These are phyloP conservation scores for Xerocomellus amylosporus DNA, from an alignment of 768 basidiomycete genomes.

Conservation along the genomic window DNA sequence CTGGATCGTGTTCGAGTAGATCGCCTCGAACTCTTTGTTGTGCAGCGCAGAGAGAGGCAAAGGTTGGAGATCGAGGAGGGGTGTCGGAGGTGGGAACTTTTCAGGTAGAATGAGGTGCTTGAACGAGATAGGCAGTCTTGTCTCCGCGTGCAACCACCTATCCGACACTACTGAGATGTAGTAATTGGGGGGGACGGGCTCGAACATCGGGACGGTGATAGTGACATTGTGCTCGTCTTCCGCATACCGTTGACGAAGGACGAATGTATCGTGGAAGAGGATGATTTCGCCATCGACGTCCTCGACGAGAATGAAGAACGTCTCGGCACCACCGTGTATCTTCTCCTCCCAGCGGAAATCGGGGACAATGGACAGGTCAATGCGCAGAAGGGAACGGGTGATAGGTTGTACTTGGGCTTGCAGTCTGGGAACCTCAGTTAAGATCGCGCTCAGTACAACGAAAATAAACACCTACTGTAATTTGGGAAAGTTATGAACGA, in stretches of 20 bases:
- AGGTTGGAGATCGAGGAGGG: slow-evolving; percentile 88
- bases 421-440: slow-evolving; percentile 44
- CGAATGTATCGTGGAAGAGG: slow-evolving; percentile 91
- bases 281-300: slow-evolving; percentile 97
- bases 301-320: slow-evolving; percentile 92
- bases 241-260: slow-evolving; percentile 88
- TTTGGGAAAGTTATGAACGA: slow-evolving; percentile 96
- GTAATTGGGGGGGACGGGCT: slow-evolving; percentile 97
- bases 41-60: slow-evolving; percentile 89
- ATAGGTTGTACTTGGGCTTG: slow-evolving; percentile 97
- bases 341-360: slow-evolving; percentile 99
- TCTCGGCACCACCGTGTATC: slow-evolving; percentile 83
- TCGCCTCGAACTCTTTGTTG: slow-evolving; percentile 86
- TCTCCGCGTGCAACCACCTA: slow-evolving; percentile 94
- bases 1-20: slow-evolving; percentile 77
- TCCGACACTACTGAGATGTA: slow-evolving; percentile 95
- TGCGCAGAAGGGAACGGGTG: slow-evolving; percentile 86
- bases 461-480: slow-evolving; percentile 57
- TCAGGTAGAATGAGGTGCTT: slow-evolving; percentile 97
- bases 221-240: slow-evolving; percentile 94
- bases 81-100: slow-evolving; percentile 91
- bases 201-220: slow-evolving; percentile 93
- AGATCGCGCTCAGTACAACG: not conserved
- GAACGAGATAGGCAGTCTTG: slow-evolving; percentile 92
- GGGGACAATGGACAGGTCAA: slow-evolving; percentile 93